Evolutionary conservation across 75 land plant genomes (phyloP).

Genomic region (Picea sitchensis): DNA sequence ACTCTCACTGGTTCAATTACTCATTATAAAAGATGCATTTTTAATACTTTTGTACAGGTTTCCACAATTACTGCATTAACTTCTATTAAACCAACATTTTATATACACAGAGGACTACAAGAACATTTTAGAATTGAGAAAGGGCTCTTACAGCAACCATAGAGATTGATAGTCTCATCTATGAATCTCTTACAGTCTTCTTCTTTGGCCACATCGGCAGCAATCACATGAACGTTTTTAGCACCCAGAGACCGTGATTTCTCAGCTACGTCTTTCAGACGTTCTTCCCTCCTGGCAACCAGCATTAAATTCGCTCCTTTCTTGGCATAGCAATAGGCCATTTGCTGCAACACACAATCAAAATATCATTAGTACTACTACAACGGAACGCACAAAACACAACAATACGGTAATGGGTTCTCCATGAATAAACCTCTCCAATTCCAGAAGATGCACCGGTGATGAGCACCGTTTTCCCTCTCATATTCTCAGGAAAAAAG

Average conservation of each 20-base stretch:
- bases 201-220: slow-evolving; percentile 57
- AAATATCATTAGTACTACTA: not conserved
- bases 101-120: no score
- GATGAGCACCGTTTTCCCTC: slow-evolving; percentile 63
- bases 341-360: slow-evolving; percentile 29
- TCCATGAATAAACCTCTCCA: slow-evolving; percentile 54
- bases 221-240: slow-evolving; percentile 41
- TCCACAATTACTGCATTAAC: not conserved
- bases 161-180: slow-evolving; percentile 53
- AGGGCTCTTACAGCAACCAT: slow-evolving; percentile 48
- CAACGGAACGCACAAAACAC: not conserved
- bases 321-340: slow-evolving; percentile 72
- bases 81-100: no score
- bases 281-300: slow-evolving; percentile 48
- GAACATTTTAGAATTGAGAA: not conserved
- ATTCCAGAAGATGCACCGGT: slow-evolving; percentile 89
- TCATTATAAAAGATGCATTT: not conserved
- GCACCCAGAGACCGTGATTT: slow-evolving; percentile 42
- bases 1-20: no score
- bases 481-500: slow-evolving; percentile 39
- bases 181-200: slow-evolving; percentile 52
- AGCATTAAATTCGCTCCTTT: slow-evolving; percentile 62
- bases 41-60: not conserved
- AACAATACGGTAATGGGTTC: not conserved
- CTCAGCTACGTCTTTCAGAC: slow-evolving; percentile 55